Evolutionary conservation across 1,284 basidiomycete species (phyloP).

Genomic region (Butyriboletus appendiculatus): DNA sequence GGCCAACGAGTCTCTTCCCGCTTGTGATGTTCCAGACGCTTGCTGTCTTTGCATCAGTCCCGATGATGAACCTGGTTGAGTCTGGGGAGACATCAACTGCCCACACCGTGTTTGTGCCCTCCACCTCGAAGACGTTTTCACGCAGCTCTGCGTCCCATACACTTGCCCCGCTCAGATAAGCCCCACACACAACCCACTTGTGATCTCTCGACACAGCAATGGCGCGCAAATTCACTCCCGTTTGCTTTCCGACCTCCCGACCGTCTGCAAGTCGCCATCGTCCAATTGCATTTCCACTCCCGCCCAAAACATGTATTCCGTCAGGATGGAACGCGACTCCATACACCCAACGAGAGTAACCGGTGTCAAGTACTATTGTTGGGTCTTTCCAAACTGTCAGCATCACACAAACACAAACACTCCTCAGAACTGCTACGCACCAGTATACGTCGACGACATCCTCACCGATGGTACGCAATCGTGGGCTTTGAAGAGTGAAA

Average conservation of each 20-base stretch:
- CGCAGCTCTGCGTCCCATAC: neutral
- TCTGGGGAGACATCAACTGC: neutral
- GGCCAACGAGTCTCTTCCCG: neutral
- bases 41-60: neutral
- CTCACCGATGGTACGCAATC: no score
- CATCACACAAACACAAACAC: neutral
- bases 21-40: neutral
- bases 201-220: neutral
- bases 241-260: neutral
- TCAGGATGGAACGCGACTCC: neutral
- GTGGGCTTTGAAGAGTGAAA: no score
- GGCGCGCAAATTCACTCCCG: neutral
- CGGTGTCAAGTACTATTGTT: neutral
- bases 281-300: neutral
- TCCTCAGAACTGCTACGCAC: neutral
- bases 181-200: neutral
- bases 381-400: neutral
- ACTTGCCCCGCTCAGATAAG: no score
- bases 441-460: neutral
- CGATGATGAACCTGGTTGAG: neutral
- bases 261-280: neutral
- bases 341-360: fast-evolving
- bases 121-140: neutral
- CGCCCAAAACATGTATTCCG: neutral
- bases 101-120: neutral